phyloP scores from a whole-genome alignment of 2,329 filamentous ascomycete species.

The Mycogone perniciosa region DNA sequence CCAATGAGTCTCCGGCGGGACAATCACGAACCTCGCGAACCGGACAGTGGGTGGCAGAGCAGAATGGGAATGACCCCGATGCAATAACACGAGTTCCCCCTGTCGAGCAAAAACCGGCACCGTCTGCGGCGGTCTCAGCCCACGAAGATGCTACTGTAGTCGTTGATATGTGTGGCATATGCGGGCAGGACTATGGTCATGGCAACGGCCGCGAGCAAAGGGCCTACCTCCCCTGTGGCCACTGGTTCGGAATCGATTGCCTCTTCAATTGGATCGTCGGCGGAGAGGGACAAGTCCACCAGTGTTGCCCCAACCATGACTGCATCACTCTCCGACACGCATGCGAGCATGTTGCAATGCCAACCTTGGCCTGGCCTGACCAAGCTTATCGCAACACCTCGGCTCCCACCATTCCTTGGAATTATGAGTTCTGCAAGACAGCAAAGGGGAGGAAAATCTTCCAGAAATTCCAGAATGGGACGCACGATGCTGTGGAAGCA shows the following conservation, averaged over 20 bases:
- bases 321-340: slow-evolving; percentile 16
- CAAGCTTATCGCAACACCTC: background rate
- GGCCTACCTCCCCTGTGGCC: slow-evolving; percentile 22
- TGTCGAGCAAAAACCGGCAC: background rate
- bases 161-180: background rate
- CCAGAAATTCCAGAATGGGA: background rate
- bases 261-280: slow-evolving; percentile 12
- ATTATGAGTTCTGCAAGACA: slow-evolving; percentile 17
- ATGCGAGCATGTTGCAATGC: slow-evolving; percentile 16
- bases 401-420: slow-evolving; percentile 11
- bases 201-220: slow-evolving; percentile 8
- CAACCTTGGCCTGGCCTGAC: background rate
- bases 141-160: background rate
- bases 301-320: slow-evolving; percentile 10
- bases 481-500: too few relatives aligned
- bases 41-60: too few relatives aligned
- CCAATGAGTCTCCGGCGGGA: too few relatives aligned
- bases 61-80: background rate
- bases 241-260: slow-evolving; percentile 20
- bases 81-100: background rate
- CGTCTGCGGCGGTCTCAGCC: too few relatives aligned
- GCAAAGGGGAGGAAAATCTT: background rate
- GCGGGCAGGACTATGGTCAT: background rate
- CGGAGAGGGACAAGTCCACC: too few relatives aligned
- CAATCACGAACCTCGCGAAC: too few relatives aligned